Percentiles rank a stretch among this genome's conserved stretches.
phyloP scores from a whole-genome alignment of 2,329 filamentous ascomycete species.

The Teratosphaeria zuluensis region DNA sequence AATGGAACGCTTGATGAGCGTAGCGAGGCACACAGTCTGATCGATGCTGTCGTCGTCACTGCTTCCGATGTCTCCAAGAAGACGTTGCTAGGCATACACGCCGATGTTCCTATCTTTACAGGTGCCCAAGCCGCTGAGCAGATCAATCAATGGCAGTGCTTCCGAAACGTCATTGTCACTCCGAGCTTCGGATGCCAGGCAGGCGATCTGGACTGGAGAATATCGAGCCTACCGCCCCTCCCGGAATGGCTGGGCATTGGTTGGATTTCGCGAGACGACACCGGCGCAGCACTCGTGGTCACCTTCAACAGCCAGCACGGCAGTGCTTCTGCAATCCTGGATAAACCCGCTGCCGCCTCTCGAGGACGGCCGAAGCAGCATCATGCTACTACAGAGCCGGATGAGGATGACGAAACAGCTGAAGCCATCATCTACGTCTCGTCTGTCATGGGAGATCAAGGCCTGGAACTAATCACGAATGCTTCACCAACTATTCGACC shows the following conservation, averaged over 20 bases:
- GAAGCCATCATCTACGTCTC: slow-evolving; percentile 56
- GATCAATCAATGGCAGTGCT: slow-evolving; percentile 51
- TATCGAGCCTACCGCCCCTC: slow-evolving; percentile 36
- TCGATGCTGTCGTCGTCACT: slow-evolving; percentile 52
- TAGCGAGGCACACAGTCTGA: slow-evolving; percentile 22
- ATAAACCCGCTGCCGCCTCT: not conserved
- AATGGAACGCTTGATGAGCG: slow-evolving; percentile 7
- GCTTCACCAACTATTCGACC: slow-evolving; percentile 41
- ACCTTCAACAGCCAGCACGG: slow-evolving; percentile 35
- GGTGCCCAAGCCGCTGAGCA: slow-evolving; percentile 47
- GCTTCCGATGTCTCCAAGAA: slow-evolving; percentile 10
- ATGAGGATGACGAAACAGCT: slow-evolving; percentile 26
- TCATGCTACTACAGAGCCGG: slow-evolving; percentile 6
- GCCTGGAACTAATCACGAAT: slow-evolving; percentile 34
- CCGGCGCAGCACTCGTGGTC: slow-evolving; percentile 53
- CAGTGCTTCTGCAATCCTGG: slow-evolving; percentile 17
- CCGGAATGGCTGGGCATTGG: slow-evolving; percentile 54
- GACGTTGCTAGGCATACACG: slow-evolving; percentile 48
- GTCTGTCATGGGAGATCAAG: slow-evolving; percentile 45
- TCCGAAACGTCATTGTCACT: slow-evolving; percentile 44
- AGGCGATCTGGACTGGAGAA: slow-evolving; percentile 35
- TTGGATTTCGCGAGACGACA: slow-evolving; percentile 44
- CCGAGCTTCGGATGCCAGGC: slow-evolving; percentile 34
- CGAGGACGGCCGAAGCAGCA: not conserved
- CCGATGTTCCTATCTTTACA: slow-evolving; percentile 49